Base-by-base conservation (phyloP, 306 rosid species). In the Acmispon strigosus region DNA sequence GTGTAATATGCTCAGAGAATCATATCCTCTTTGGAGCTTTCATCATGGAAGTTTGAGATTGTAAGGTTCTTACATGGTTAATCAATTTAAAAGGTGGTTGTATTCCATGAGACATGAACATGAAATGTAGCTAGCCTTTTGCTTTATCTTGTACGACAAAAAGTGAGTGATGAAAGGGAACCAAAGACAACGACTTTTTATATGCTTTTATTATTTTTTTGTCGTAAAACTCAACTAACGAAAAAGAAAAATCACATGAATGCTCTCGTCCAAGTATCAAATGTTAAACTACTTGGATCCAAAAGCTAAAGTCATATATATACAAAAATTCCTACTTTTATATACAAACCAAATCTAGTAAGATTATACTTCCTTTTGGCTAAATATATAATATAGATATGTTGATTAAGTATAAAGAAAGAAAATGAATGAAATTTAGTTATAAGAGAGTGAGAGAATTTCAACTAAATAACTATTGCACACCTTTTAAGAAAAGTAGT, bases 41-140 rank as follows among this genome's bases (percentile, higher is more conserved):
- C 62, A 50, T 64, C 78, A 76, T 85, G 78, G 88, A 71, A 83
- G 78, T 81, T 70, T 77, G 88, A 75, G 81, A 84, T 62, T 78
- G 64, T 72, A 43, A 66, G 61, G 76, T 72, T 32, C 8, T 50
- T 50, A 17, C 15, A 47, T 50, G 13, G 4, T 50, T 16, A 10
- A 2, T 5, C 6, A 73, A 6, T 73, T 73, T 34, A 61, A 75
- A 70, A 78, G 69, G 39, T 36, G 15, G 58, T 15, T 67, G 37
- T 32, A 32, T 80, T 83, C 81, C 81, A 74, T 79, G 76, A 76
- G 44, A 74, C 71, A 78, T 61, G 56, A 69, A 75, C 80, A 56
- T 51, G 48, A 60, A 45, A 16, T 68, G 45, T 37, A 0, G 37
- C 37, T 32, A 32, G 34, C 10, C 48, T 52, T 60, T 62, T 68